These are phyloP conservation scores for Pythium sukuiense DNA, from an alignment of 352 stramenopile genomes.

Conservation along the genomic window DNA sequence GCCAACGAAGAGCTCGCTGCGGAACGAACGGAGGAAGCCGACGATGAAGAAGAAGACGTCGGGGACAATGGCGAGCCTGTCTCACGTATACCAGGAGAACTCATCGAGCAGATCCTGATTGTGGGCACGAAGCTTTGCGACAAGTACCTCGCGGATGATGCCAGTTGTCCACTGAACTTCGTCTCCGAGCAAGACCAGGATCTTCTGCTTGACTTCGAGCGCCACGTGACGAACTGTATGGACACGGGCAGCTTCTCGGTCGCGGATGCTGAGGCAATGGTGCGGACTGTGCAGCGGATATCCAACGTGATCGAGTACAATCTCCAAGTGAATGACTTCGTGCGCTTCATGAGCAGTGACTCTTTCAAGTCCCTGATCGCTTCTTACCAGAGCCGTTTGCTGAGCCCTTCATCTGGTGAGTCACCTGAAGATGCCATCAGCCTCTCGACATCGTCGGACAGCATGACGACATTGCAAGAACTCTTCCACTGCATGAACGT, in stretches of 20 bases:
- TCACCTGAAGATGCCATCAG: conserved; percentile 30
- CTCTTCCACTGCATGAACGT: conserved; percentile 90
- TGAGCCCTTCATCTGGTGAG: conserved; percentile 50
- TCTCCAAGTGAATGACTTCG: conserved; percentile 85
- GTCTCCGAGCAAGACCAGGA: conserved; percentile 61
- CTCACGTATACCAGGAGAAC: conserved; percentile 42
- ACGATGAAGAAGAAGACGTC: conserved; percentile 21
- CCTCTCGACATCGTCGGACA: conserved; percentile 54
- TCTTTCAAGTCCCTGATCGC: conserved; percentile 79
- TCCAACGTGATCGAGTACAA: conserved; percentile 67
- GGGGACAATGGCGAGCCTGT: conserved; percentile 17
- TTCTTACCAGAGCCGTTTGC: conserved; percentile 71
- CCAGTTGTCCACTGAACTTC: conserved; percentile 66
- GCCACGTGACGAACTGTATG: conserved; percentile 53
- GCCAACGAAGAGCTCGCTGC: conserved; percentile 38
- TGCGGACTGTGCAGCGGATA: conserved; percentile 56
- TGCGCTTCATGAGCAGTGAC: conserved; percentile 82
- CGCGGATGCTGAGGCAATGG: conserved; percentile 57
- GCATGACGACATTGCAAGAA: conserved; percentile 83
- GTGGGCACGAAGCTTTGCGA: conserved; percentile 52
- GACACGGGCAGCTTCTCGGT: conserved; percentile 70
- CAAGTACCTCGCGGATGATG: conserved; percentile 59
- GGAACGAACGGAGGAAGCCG: conserved; percentile 23
- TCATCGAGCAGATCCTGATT: conserved; percentile 70
- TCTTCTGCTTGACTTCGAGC: conserved; percentile 60